phyloP scores from a whole-genome alignment of 2,329 filamentous ascomycete genomes.

The Pseudogymnoascus sp. region DNA sequence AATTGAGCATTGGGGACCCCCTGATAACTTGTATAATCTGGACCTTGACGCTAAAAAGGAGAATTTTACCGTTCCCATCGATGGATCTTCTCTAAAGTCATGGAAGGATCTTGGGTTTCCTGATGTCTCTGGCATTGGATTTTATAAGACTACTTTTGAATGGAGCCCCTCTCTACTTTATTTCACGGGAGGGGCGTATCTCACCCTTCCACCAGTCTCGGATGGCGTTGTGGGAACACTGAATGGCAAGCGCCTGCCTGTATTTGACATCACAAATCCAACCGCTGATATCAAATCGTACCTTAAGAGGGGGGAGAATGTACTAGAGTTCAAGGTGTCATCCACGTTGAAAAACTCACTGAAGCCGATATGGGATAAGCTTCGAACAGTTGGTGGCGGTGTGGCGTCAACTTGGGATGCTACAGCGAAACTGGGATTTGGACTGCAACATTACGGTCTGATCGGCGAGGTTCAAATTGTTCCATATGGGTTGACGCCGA shows the following conservation, averaged over 20 bases:
- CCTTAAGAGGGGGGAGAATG: not conserved
- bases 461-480: not conserved
- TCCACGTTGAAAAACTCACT: not conserved
- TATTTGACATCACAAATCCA: not conserved
- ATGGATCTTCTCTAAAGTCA: not conserved
- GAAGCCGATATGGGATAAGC: not conserved
- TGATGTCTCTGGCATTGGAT: not conserved
- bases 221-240: not conserved
- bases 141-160: not conserved
- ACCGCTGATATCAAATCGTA: not conserved
- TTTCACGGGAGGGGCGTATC: not conserved
- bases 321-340: not conserved
- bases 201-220: not conserved
- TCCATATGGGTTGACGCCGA: not conserved
- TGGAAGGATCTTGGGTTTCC: not conserved
- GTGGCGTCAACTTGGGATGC: not conserved
- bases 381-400: not conserved
- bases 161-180: not conserved
- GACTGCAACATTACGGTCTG: not conserved
- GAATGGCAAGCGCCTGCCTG: not conserved
- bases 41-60: not conserved
- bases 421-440: not conserved
- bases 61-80: constrained; percentile 13
- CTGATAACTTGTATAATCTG: constrained; percentile 26
- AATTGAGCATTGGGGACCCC: constrained; percentile 33